phyloP scores from a whole-genome alignment of 2,329 filamentous ascomycete genomes.

The Cladosporium austrohemisphaericum region DNA sequence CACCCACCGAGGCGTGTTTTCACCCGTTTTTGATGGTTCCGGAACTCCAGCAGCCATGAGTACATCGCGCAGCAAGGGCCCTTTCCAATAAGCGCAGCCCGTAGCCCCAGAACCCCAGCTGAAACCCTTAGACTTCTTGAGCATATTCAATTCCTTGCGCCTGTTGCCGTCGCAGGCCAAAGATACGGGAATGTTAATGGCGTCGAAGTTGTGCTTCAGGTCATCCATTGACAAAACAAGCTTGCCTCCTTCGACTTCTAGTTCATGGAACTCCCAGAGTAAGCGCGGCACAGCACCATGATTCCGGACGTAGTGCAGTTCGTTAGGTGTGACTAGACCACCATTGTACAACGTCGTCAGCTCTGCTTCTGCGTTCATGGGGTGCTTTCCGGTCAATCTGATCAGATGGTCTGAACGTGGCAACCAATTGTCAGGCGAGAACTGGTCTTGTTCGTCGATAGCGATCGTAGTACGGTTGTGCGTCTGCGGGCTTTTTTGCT shows the following conservation, averaged over 20 bases:
- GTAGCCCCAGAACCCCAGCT: conserved; percentile 46
- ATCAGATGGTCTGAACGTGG: conserved; percentile 47
- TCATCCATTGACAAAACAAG: conserved; percentile 44
- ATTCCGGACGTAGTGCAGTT: conserved; percentile 52
- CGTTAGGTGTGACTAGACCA: conserved; percentile 50
- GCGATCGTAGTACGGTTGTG: conserved; percentile 31
- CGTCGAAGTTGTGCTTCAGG: conserved; percentile 40
- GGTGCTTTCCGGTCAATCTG: conserved; percentile 52
- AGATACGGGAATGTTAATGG: conserved; percentile 47
- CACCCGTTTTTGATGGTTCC: conserved; percentile 19
- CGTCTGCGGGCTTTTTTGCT: conserved; percentile 35
- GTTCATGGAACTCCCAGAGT: conserved; percentile 50
- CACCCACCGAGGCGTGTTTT: conserved; percentile 39
- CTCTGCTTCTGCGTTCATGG: conserved; percentile 49
- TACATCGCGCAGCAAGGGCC: conserved; percentile 45
- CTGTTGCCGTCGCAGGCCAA: conserved; percentile 51
- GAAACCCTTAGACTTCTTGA: conserved; percentile 48
- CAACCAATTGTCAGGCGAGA: conserved; percentile 53
- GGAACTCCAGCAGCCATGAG: conserved; percentile 41
- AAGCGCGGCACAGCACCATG: conserved; percentile 52
- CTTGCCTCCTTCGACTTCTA: conserved; percentile 42
- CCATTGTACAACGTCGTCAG: conserved; percentile 43
- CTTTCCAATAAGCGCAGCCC: conserved; percentile 52
- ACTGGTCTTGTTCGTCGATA: conserved; percentile 50
- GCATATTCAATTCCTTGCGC: conserved; percentile 51